phyloP scores from a whole-genome alignment of 2,329 filamentous ascomycete genomes.

The Dactylellina haptotyla region DNA sequence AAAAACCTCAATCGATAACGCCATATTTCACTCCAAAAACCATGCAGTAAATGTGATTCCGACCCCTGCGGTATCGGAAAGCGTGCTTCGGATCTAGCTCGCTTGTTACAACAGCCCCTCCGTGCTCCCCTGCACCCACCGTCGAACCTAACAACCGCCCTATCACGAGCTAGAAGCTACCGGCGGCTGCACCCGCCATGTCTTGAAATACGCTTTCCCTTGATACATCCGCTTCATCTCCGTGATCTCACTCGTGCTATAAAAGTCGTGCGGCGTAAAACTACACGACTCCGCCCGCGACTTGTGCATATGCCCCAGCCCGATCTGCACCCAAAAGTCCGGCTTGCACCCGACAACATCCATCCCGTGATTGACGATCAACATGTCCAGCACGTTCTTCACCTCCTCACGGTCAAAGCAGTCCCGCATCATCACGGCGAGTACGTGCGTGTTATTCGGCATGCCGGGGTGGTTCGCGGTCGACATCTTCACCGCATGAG shows the following conservation, averaged over 20 bases:
- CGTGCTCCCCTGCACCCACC: no score
- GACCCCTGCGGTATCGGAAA: no score
- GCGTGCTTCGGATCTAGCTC: no score
- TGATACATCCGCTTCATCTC: neutral
- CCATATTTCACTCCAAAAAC: no score
- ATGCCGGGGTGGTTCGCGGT: neutral
- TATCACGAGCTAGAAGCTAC: no score
- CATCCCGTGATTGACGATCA: conserved; percentile 16
- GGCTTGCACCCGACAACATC: conserved; percentile 17
- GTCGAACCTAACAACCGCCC: no score
- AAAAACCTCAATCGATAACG: no score
- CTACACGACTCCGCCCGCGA: conserved; percentile 6
- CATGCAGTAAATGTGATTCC: no score
- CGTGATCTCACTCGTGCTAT: neutral
- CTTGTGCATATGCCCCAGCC: conserved; percentile 22
- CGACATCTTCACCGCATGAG: conserved; percentile 11
- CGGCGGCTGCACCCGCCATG: no score
- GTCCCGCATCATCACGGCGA: conserved; percentile 5
- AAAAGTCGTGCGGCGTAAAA: conserved; percentile 18
- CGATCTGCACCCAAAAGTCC: conserved; percentile 18
- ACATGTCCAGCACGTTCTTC: conserved; percentile 23
- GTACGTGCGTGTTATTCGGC: neutral
- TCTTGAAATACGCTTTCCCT: no score
- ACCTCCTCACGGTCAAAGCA: conserved; percentile 13
- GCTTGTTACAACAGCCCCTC: no score